phyloP scores from a whole-genome alignment of 2,329 filamentous ascomycete species.

The Pseudogymnoascus pannorum region DNA sequence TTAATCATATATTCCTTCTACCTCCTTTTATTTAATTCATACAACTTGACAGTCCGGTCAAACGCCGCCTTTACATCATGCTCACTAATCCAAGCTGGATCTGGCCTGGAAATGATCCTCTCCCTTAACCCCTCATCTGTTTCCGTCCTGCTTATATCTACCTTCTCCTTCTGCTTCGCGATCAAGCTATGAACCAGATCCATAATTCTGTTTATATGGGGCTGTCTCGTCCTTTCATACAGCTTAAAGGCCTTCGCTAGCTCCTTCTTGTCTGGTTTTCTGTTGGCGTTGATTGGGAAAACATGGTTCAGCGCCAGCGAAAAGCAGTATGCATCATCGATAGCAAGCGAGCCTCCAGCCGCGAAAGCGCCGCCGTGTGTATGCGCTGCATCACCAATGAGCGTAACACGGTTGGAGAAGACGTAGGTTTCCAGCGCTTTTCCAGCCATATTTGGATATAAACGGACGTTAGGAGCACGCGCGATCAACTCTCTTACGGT shows the following conservation, averaged over 20 bases:
- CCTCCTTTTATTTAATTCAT: no score
- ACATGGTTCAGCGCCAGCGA: slow-evolving; percentile 18
- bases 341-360: slow-evolving; percentile 32
- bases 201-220: slow-evolving; percentile 29
- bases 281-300: slow-evolving; percentile 13
- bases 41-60: slow-evolving; percentile 8
- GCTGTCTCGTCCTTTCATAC: slow-evolving; percentile 30
- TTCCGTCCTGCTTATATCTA: slow-evolving; percentile 16
- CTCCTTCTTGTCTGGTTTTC: slow-evolving; percentile 14
- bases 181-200: slow-evolving; percentile 16
- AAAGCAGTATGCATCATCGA: slow-evolving; percentile 34
- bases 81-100: slow-evolving; percentile 25
- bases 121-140: slow-evolving; percentile 25
- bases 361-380: slow-evolving; percentile 33
- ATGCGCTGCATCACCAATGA: slow-evolving; percentile 34
- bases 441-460: slow-evolving; percentile 31
- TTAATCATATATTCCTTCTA: no score
- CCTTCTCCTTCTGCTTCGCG: slow-evolving; percentile 14
- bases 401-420: slow-evolving; percentile 26
- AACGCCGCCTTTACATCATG: slow-evolving; percentile 25
- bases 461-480: slow-evolving; percentile 26
- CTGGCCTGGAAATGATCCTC: slow-evolving; percentile 49
- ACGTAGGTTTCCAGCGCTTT: slow-evolving; percentile 27
- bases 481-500: slow-evolving; percentile 29
- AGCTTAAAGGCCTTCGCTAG: slow-evolving; percentile 24